Evolutionary conservation across 1,284 basidiomycete species (phyloP).

Genomic region (Papiliotrema nemorosa): DNA sequence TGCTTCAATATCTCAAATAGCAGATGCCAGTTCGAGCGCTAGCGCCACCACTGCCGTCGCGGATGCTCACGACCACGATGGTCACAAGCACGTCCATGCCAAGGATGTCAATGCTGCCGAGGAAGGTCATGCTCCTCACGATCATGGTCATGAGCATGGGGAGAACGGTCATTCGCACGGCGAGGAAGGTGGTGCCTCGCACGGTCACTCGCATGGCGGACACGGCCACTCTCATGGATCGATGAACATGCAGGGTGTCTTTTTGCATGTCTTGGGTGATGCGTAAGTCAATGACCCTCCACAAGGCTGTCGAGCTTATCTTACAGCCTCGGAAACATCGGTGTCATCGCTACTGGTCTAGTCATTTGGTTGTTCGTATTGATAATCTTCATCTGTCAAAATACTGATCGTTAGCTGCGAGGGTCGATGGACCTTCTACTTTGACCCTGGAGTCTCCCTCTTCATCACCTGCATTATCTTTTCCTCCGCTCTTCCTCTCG

Average conservation of each 20-base stretch:
- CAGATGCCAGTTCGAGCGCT: constrained; percentile 9
- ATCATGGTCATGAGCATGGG: constrained; percentile 31
- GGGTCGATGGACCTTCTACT: constrained; percentile 68
- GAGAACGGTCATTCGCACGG: constrained; percentile 19
- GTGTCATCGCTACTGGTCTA: constrained; percentile 91
- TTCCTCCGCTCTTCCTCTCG: constrained; percentile 87
- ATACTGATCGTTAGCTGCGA: constrained; percentile 25
- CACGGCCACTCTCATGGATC: constrained; percentile 63
- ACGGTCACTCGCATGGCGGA: constrained; percentile 27
- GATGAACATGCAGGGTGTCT: constrained; percentile 97
- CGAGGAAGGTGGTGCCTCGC: constrained; percentile 20
- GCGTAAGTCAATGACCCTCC: constrained; percentile 53
- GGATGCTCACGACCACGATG: constrained; percentile 21
- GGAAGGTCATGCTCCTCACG: constrained; percentile 20
- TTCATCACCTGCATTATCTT: constrained; percentile 97
- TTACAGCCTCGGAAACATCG: constrained; percentile 80
- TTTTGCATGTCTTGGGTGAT: constrained; percentile 94
- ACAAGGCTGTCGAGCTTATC: background rate
- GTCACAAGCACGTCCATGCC: constrained; percentile 16
- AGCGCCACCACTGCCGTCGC: constrained; percentile 20
- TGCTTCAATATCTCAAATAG: constrained; percentile 26
- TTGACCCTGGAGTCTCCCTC: constrained; percentile 89
- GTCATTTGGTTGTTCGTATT: constrained; percentile 71
- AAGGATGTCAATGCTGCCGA: constrained; percentile 26
- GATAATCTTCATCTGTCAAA: background rate